Conservation (phyloP, 371 early-diverging fungal species). For the Rhizopus stolonifer region DNA sequence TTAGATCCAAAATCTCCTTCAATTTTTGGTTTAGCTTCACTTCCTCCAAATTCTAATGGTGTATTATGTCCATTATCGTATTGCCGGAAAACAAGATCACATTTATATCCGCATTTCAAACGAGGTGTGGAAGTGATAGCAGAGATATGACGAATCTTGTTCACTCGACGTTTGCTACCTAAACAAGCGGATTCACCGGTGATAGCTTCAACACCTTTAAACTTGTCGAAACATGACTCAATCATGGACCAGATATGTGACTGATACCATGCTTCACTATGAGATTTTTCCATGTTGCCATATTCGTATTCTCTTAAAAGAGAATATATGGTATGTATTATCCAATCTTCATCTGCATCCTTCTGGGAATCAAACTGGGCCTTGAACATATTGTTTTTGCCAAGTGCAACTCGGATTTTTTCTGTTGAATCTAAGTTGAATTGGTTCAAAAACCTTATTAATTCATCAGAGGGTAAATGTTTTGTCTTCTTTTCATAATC, state of each 20-base stretch:
- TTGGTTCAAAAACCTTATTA: not conserved
- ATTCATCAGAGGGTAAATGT: not conserved
- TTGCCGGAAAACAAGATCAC: constrained; percentile 10
- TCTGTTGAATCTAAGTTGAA: constrained; percentile 1
- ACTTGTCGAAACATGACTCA: constrained; percentile 3
- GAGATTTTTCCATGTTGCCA: constrained; percentile 11
- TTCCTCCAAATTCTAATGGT: constrained; percentile 15
- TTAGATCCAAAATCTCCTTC: constrained; percentile 6
- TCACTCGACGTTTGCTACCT: not conserved
- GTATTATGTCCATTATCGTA: constrained; percentile 1
- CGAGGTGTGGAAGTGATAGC: not conserved
- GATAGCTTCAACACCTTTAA: constrained; percentile 1
- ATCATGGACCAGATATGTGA: constrained; percentile 20
- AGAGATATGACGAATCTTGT: not conserved
- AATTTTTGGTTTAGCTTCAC: constrained; percentile 11
- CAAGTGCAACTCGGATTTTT: not conserved
- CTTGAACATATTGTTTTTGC: not conserved
- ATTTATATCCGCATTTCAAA: constrained; percentile 1
- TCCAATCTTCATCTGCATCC: not conserved
- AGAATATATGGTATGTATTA: not conserved
- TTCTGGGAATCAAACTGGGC: not conserved
- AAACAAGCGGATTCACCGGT: not conserved
- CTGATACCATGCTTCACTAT: constrained; percentile 19
- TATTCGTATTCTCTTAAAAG: not conserved
- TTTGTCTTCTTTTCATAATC: not conserved